phyloP scores from a whole-genome alignment of 2,329 filamentous ascomycete genomes.

The Sclerotiophoma versabilis region DNA sequence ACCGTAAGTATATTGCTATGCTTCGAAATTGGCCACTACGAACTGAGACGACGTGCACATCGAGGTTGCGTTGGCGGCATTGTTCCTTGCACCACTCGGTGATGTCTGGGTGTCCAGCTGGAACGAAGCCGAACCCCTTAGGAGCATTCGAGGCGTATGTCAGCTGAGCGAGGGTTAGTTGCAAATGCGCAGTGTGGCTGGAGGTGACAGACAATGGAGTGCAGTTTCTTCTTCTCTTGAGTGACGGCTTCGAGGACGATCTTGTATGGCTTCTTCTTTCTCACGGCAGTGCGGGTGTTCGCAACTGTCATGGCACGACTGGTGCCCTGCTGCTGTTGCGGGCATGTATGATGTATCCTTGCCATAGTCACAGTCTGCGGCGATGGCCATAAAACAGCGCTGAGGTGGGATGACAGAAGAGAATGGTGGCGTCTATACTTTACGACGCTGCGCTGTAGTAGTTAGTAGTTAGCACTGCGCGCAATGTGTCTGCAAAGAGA shows the following conservation, averaged over 20 bases:
- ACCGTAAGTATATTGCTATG: slow-evolving; percentile 13
- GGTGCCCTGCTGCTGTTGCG: slow-evolving; percentile 28
- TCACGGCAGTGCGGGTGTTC: slow-evolving; percentile 31
- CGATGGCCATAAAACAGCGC: slow-evolving; percentile 22
- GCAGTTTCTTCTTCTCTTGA: slow-evolving; percentile 67
- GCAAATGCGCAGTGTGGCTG: slow-evolving; percentile 6
- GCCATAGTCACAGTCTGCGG: slow-evolving; percentile 30
- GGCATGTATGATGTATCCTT: slow-evolving; percentile 33
- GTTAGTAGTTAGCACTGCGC: slow-evolving; percentile 25
- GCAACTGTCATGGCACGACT: slow-evolving; percentile 28
- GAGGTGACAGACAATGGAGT: slow-evolving; percentile 54
- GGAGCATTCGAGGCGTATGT: slow-evolving; percentile 64
- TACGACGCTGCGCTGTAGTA: slow-evolving; percentile 14
- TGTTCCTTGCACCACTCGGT: slow-evolving; percentile 65
- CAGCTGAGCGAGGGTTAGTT: slow-evolving; percentile 56
- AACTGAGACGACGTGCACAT: slow-evolving; percentile 68
- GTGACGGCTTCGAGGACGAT: slow-evolving; percentile 65
- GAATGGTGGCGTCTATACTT: slow-evolving; percentile 13
- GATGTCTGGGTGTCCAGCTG: slow-evolving; percentile 65
- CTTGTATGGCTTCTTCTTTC: slow-evolving; percentile 60
- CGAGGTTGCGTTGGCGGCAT: slow-evolving; percentile 61
- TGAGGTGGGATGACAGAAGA: slow-evolving; percentile 10
- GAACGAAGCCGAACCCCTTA: slow-evolving; percentile 67
- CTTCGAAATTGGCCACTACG: slow-evolving; percentile 36
- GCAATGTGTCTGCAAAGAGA: slow-evolving; percentile 22